Evolutionary conservation across 1,284 basidiomycete genomes (phyloP).

Genomic region (Paramarasmius palmivorus): DNA sequence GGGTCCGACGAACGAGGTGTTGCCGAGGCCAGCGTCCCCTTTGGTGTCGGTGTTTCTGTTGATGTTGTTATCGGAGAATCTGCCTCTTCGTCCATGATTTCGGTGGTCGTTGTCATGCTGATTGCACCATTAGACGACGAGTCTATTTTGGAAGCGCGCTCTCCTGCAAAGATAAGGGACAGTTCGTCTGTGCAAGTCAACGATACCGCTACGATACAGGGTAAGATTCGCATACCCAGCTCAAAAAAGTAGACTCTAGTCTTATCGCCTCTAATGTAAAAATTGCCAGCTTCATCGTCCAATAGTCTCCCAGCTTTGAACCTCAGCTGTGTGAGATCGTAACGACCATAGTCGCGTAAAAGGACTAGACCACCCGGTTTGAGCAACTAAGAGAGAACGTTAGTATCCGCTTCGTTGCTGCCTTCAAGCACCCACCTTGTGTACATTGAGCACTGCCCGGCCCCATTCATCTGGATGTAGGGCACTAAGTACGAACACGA

Average conservation of each 20-base stretch:
- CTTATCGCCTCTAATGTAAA: conserved; percentile 95
- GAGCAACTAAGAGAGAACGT: conserved; percentile 59
- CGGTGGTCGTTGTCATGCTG: conserved; percentile 23
- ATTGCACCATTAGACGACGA: conserved; percentile 15
- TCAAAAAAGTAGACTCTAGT: conserved; percentile 97
- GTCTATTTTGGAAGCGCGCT: conserved; percentile 31
- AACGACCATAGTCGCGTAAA: conserved; percentile 92
- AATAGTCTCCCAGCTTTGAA: conserved; percentile 89
- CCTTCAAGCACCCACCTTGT: conserved; percentile 49
- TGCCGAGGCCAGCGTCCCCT: neutral
- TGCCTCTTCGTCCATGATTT: conserved; percentile 35
- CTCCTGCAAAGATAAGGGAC: conserved; percentile 74
- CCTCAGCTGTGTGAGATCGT: conserved; percentile 92
- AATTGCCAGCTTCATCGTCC: conserved; percentile 70
- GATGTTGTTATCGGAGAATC: conserved; percentile 19
- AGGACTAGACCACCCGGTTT: conserved; percentile 88
- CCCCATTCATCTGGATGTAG: conserved; percentile 94
- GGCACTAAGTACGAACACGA: conserved; percentile 95
- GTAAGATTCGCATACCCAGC: conserved; percentile 49
- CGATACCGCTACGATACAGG: neutral
- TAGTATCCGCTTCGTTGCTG: neutral
- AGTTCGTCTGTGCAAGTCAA: conserved; percentile 66
- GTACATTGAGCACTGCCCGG: conserved; percentile 83
- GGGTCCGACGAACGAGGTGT: conserved; percentile 6
- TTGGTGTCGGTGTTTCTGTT: neutral